Evolutionary conservation across 2,329 filamentous ascomycete genomes (phyloP).

Genomic region (Fusarium humuli): DNA sequence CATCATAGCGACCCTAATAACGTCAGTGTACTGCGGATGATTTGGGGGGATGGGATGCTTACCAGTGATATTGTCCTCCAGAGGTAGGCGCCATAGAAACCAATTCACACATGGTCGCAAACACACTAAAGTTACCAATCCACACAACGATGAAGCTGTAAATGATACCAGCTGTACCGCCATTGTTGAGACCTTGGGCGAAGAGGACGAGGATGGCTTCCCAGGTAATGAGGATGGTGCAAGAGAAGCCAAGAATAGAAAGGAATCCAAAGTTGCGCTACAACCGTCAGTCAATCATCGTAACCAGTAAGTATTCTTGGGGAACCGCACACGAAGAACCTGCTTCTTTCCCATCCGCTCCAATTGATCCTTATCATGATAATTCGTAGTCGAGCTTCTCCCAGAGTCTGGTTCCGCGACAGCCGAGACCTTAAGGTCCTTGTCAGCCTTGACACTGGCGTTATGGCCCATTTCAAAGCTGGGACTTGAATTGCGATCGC

Average conservation of each 20-base stretch:
- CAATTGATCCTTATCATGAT: conserved; percentile 44
- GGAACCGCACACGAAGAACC: conserved; percentile 19
- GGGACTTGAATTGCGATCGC: conserved; percentile 24
- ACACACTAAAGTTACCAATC: conserved; percentile 59
- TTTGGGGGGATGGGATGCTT: fast-evolving
- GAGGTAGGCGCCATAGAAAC: conserved; percentile 62
- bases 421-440: conserved; percentile 12
- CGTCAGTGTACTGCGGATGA: fast-evolving
- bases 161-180: conserved; percentile 64
- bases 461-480: conserved; percentile 45
- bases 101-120: conserved; percentile 55
- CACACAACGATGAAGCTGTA: conserved; percentile 63
- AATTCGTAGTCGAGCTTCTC: conserved; percentile 18
- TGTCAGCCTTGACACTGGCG: conserved; percentile 25
- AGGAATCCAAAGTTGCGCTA: conserved; percentile 62
- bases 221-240: conserved; percentile 66
- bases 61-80: conserved; percentile 70
- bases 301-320: too few relatives aligned
- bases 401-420: conserved; percentile 38
- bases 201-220: conserved; percentile 56
- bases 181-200: conserved; percentile 56
- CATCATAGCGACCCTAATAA: conserved; percentile 61
- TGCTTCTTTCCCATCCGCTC: conserved; percentile 48
- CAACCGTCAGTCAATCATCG: not conserved
- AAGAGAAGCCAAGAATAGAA: conserved; percentile 64